Evolutionary conservation across 345 rosid species (phyloP), one percentile per base, ranked within the genome.

Genomic region (Salix brachista): DNA sequence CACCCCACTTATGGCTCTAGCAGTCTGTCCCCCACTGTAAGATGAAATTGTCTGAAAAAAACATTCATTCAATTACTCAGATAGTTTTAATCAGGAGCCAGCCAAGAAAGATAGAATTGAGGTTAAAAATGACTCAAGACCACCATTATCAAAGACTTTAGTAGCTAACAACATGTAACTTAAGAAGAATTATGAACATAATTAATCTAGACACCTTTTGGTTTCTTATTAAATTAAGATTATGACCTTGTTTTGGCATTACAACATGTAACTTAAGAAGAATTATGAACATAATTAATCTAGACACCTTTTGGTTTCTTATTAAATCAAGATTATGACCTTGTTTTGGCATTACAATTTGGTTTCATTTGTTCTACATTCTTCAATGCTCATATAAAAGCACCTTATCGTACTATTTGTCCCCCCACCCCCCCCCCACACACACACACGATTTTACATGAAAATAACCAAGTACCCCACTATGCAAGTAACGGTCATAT

Each of bases 401-500:
- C 64, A n/a, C 5, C 2, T 12, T n/a, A 58, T 5, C 5, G 8
- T 8, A 44, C 17, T 13, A 3, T 44, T 11, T 44, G 50, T 13
- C 3, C 44, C 12, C 44, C 69, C 46, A 36, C 39, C 8, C 41
- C 39, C 39, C 8, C 42, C 3, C 12, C 42, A 50, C 44, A 34
- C 36, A 4, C 36, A 34, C 36, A 34, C 36, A 34, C 36, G 16
- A 44, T 44, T 44, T 14, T 12, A 13, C 17, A 44, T 44, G 50
- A 36, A 68, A 1, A 54, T 26, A 77, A 72, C 19, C 26, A 70
- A 71, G 34, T 86, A 91, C 92, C 82, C 71, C 65, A 76, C 81
- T 77, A 65, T 84, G 89, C 69, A 91, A 81, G 79, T 91, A 88
- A 50, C 84, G 90, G 61, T 88, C 92, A 84, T 87, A 89, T 41